Evolutionary conservation across 805 yeast genomes (phyloP).

Genomic region (Sugiyamaella mastotermitis): DNA sequence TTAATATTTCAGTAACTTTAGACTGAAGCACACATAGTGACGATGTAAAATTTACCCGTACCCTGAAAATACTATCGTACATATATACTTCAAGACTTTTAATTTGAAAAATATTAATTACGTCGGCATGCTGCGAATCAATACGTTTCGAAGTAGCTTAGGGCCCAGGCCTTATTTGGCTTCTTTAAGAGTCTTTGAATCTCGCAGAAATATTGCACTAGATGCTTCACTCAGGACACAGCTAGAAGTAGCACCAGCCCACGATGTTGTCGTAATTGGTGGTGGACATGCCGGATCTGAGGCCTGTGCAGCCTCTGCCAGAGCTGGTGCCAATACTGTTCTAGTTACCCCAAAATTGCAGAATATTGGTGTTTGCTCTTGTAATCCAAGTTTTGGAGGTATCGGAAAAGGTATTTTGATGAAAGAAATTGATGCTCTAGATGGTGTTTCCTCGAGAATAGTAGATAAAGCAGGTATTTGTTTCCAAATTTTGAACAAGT

Average conservation of each 20-base stretch:
- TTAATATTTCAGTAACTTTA: too few relatives aligned
- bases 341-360: slow-evolving; percentile 69
- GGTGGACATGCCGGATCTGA: slow-evolving; percentile 99
- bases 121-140: too few relatives aligned
- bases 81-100: too few relatives aligned
- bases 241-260: slow-evolving; percentile 11
- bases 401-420: slow-evolving; percentile 93
- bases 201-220: slow-evolving; percentile 1
- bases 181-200: too few relatives aligned
- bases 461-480: slow-evolving; percentile 93
- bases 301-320: slow-evolving; percentile 89
- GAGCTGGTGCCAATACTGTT: slow-evolving; percentile 67
- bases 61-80: too few relatives aligned
- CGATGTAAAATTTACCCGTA: too few relatives aligned
- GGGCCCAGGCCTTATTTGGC: too few relatives aligned
- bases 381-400: slow-evolving; percentile 98
- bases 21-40: too few relatives aligned
- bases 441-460: slow-evolving; percentile 82
- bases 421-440: slow-evolving; percentile 92
- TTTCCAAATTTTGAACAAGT: slow-evolving; percentile 75
- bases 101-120: too few relatives aligned
- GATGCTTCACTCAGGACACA: neutral
- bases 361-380: slow-evolving; percentile 89
- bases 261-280: slow-evolving; percentile 82
- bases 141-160: too few relatives aligned